Evolutionary conservation across 768 basidiomycete species (phyloP), one percentile per base, ranked within the genome.

Genomic region (Lyophyllum semitale): DNA sequence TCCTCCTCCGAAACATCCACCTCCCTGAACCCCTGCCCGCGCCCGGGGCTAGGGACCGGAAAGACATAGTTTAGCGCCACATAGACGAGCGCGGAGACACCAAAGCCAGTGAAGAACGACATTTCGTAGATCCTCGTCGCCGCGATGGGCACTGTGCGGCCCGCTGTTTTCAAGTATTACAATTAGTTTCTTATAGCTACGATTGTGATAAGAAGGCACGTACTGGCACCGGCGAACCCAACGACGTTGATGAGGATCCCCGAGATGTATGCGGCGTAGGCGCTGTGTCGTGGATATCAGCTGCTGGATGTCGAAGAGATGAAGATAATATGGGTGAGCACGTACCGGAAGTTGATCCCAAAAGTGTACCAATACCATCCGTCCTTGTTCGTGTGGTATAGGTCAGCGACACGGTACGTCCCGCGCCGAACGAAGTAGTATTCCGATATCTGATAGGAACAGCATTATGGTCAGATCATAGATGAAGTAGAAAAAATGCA

Each of bases 71-170:
- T 89, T 41, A 87, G 76, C 38, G 69, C 26, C 63, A 74, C 81
- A 69, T 93, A 94, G 41, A 88, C 65, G 55, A 88, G 46, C 8
- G 81, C 75, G 1, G 90, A 88, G 40, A 86, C 79, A 27, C 82
- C 84, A 60, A 91, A 88, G 26, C 91, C 91, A n/a, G 88, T 88
- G 72, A 93, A 89, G 79, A 92, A 94, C 12, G 88, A 84, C 75
- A 92, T 79, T 48, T 86, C 73, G 69, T 88, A 91, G 59, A 90
- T 81, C 51, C 83, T 78, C n/a, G 84, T 89, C 1, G 90, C 89
- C 4, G 80, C 82, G 23, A 87, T 64, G 6, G 88, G 84, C 1
- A 92, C 89, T 0, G 65, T 68, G 35, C 74, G 76, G 8, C 88
- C 88, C 27, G 84, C 83, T 82, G 51, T 30, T 47, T 49, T 27